Percentiles rank a stretch among this genome's conserved stretches.
These are phyloP conservation scores for Ceratocystis lukuohia DNA, from an alignment of 2,329 filamentous ascomycete species.

Conservation along the genomic window DNA sequence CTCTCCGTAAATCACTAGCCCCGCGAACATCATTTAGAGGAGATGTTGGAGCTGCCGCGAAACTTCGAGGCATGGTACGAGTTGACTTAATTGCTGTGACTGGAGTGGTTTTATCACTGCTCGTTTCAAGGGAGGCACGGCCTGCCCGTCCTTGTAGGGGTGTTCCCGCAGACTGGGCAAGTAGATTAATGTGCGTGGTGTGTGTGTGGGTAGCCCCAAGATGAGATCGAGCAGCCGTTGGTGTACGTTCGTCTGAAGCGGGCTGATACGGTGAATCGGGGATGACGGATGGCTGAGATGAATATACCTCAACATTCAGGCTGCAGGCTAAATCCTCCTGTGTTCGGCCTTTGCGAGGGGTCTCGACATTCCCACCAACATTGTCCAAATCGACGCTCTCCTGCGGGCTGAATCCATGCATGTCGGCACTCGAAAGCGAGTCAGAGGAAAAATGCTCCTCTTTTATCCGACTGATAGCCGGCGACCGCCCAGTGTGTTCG, in stretches of 20 bases:
- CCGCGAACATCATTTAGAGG: background rate
- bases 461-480: conserved; percentile 13
- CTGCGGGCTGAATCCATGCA: conserved; percentile 8
- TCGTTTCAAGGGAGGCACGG: background rate
- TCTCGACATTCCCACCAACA: conserved; percentile 6
- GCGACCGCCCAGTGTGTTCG: background rate
- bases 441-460: conserved; percentile 9
- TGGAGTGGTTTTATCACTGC: background rate
- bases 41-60: background rate
- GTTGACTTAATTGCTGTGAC: background rate
- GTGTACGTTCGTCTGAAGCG: background rate
- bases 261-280: conserved; percentile 15
- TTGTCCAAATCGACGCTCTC: conserved; percentile 13
- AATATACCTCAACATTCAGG: conserved; percentile 13
- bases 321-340: conserved; percentile 12
- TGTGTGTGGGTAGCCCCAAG: background rate
- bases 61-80: background rate
- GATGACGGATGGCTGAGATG: conserved; percentile 13
- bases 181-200: background rate
- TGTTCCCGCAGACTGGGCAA: background rate
- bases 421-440: background rate
- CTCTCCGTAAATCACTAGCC: background rate
- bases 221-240: background rate
- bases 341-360: background rate
- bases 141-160: background rate